phyloP scores from a whole-genome alignment of 2,329 filamentous ascomycete species.

The Phyllosticta paracitricarpa region DNA sequence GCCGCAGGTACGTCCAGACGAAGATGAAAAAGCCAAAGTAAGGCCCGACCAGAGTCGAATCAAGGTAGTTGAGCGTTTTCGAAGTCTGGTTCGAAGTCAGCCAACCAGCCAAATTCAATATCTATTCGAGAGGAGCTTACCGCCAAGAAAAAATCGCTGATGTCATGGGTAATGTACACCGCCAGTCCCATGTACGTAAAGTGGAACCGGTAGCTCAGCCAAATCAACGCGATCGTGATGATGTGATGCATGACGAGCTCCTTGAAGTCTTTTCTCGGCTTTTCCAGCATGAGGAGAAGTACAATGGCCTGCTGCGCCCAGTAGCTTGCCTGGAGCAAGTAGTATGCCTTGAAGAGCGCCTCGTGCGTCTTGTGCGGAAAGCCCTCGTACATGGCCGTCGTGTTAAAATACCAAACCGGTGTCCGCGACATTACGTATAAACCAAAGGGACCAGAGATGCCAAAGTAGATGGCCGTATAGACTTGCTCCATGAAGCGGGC shows the following conservation, averaged over 20 bases:
- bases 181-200: slow-evolving; percentile 92
- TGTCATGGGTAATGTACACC: slow-evolving; percentile 90
- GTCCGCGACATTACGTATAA: slow-evolving; percentile 84
- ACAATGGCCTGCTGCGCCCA: slow-evolving; percentile 94
- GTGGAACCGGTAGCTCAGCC: slow-evolving; percentile 84
- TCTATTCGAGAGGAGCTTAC: slow-evolving; percentile 43
- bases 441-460: slow-evolving; percentile 68
- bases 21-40: slow-evolving; percentile 77
- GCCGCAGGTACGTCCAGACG: slow-evolving; percentile 79
- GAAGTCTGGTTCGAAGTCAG: slow-evolving; percentile 52
- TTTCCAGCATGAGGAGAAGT: slow-evolving; percentile 75
- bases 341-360: slow-evolving; percentile 84
- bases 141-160: slow-evolving; percentile 91
- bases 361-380: slow-evolving; percentile 80
- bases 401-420: slow-evolving; percentile 96
- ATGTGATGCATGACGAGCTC: slow-evolving; percentile 89
- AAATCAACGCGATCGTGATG: slow-evolving; percentile 76
- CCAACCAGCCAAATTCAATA: not conserved
- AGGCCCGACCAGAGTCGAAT: slow-evolving; percentile 65
- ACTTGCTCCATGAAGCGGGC: slow-evolving; percentile 91
- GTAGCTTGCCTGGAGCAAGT: slow-evolving; percentile 87
- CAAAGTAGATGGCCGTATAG: slow-evolving; percentile 90
- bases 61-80: slow-evolving; percentile 85
- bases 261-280: slow-evolving; percentile 89
- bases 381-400: slow-evolving; percentile 74